A percentile compares a stretch with the other conserved stretches of the same genome.
Conservation (phyloP, 345 rosid genomes). For the Arabidopsis arenosa region DNA sequence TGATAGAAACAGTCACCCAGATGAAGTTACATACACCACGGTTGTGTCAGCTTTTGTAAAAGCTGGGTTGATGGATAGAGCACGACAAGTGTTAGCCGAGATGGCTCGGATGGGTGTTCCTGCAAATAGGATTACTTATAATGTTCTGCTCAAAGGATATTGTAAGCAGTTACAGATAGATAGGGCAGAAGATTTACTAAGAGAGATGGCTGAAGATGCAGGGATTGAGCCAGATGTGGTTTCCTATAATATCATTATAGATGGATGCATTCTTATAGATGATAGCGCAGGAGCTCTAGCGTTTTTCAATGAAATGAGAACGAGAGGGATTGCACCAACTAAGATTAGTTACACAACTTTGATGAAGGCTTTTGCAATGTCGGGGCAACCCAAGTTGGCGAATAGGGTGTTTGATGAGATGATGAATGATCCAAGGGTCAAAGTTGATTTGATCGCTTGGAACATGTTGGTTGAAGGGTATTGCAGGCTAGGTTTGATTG, state of each 20-base stretch:
- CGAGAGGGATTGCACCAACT: slow-evolving; percentile 73
- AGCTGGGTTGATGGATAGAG: slow-evolving; percentile 81
- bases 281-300: slow-evolving; percentile 88
- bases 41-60: slow-evolving; percentile 86
- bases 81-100: slow-evolving; percentile 77
- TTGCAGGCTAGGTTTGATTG: slow-evolving; percentile 73
- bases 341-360: slow-evolving; percentile 93
- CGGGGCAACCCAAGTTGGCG: slow-evolving; percentile 90
- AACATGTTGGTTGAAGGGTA: slow-evolving; percentile 91
- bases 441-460: slow-evolving; percentile 88
- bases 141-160: slow-evolving; percentile 89
- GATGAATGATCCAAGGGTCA: slow-evolving; percentile 76
- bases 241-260: slow-evolving; percentile 80
- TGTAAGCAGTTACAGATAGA: slow-evolving; percentile 81
- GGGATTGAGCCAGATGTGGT: slow-evolving; percentile 87
- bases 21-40: slow-evolving; percentile 89
- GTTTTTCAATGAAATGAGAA: slow-evolving; percentile 87
- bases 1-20: slow-evolving; percentile 74
- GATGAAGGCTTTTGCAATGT: slow-evolving; percentile 94
- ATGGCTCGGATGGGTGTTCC: slow-evolving; percentile 83
- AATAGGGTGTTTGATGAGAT: slow-evolving; percentile 89
- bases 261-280: slow-evolving; percentile 86
- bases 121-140: slow-evolving; percentile 83
- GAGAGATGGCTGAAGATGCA: slow-evolving; percentile 63
- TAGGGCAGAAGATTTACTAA: slow-evolving; percentile 73